phyloP scores from a whole-genome alignment of 805 yeast species.

The Yarrowia divulgata region DNA sequence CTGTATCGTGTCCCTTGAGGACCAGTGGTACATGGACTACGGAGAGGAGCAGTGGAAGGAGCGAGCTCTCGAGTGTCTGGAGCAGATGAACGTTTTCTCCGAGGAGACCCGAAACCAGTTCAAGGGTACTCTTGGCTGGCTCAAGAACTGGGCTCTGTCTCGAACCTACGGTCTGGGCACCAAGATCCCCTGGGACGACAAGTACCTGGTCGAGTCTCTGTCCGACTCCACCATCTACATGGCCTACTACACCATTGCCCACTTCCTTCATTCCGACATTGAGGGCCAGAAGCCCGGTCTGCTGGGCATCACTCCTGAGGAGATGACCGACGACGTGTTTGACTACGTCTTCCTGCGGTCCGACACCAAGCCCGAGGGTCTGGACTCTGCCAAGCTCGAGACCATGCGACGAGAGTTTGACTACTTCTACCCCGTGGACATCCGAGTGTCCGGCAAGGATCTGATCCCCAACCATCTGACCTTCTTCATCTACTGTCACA shows the following conservation, averaged over 20 bases:
- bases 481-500: constrained; percentile 90
- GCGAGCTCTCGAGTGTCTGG: constrained; percentile 79
- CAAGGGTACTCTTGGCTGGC: constrained; percentile 94
- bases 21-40: constrained; percentile 97
- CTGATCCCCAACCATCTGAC: constrained; percentile 97
- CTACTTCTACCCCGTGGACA: constrained; percentile 94
- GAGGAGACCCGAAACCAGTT: constrained; percentile 89
- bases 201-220: constrained; percentile 89
- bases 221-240: constrained; percentile 96
- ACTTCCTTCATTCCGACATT: constrained; percentile 83
- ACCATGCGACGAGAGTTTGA: constrained; percentile 91
- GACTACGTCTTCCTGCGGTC: constrained; percentile 84
- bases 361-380: constrained; percentile 61
- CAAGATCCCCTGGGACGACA: constrained; percentile 94
- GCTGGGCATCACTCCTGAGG: constrained; percentile 75
- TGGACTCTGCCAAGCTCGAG: constrained; percentile 71
- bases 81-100: constrained; percentile 75
- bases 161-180: constrained; percentile 97
- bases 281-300: constrained; percentile 80
- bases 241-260: constrained; percentile 90
- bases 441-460: constrained; percentile 93
- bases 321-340: constrained; percentile 91
- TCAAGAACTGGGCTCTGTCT: constrained; percentile 97
- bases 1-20: constrained; percentile 95
- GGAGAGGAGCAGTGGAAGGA: constrained; percentile 93